phyloP scores from a whole-genome alignment of 352 stramenopile genomes.

The Globisporangium abappressorium region DNA sequence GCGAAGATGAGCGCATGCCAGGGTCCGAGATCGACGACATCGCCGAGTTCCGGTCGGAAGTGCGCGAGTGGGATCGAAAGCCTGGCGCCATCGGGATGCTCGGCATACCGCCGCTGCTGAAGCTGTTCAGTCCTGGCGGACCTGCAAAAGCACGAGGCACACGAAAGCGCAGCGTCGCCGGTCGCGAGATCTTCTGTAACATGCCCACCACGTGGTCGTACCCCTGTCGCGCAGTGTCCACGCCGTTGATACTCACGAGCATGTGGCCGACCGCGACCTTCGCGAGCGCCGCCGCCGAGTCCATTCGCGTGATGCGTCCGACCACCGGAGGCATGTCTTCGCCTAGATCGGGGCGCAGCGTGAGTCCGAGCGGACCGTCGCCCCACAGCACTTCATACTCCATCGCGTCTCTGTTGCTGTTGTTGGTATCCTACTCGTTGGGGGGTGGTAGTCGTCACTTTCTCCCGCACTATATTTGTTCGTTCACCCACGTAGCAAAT shows the following conservation, averaged over 20 bases:
- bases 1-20: slow-evolving; percentile 32
- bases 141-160: slow-evolving; percentile 52
- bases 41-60: slow-evolving; percentile 23
- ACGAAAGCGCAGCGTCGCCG: slow-evolving; percentile 78
- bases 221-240: slow-evolving; percentile 81
- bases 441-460: not conserved
- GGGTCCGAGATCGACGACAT: slow-evolving; percentile 43
- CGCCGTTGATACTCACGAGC: slow-evolving; percentile 87
- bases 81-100: slow-evolving; percentile 31
- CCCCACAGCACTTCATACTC: slow-evolving; percentile 88
- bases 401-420: slow-evolving; percentile 31
- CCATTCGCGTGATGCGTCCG: slow-evolving; percentile 81
- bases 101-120: slow-evolving; percentile 9
- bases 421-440: not conserved
- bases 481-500: not conserved
- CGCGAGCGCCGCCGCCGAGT: slow-evolving; percentile 75
- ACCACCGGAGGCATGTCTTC: slow-evolving; percentile 88
- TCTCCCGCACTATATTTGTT: not conserved
- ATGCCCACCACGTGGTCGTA: slow-evolving; percentile 83
- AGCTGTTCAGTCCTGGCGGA: slow-evolving; percentile 1
- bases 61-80: slow-evolving; percentile 21
- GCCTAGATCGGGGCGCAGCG: slow-evolving; percentile 74
- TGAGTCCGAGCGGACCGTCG: slow-evolving; percentile 78
- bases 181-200: slow-evolving; percentile 80
- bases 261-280: slow-evolving; percentile 85